phyloP scores from a whole-genome alignment of 176 grass and related monocot species.

The Elaeis guineensis region DNA sequence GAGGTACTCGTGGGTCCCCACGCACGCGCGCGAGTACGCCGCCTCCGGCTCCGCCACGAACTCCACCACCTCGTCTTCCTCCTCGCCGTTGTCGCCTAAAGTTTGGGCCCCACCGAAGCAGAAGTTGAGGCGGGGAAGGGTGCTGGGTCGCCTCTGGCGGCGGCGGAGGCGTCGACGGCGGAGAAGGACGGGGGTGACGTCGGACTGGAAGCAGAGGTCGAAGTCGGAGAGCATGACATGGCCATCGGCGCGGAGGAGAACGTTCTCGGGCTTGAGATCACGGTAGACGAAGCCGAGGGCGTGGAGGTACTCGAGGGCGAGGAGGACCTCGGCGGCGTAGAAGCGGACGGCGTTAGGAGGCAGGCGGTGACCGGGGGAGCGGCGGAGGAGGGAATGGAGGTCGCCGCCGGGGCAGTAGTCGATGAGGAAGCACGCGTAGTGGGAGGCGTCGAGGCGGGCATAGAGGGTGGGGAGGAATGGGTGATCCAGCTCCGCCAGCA shows the following conservation, averaged over 20 bases:
- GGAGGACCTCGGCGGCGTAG: slow-evolving; percentile 74
- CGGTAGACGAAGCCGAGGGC: slow-evolving; percentile 88
- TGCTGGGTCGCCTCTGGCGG: background rate
- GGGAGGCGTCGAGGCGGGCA: slow-evolving; percentile 65
- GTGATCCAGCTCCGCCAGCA: slow-evolving; percentile 67
- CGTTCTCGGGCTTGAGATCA: slow-evolving; percentile 95
- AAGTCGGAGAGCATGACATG: slow-evolving; percentile 92
- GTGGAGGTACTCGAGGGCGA: slow-evolving; percentile 92
- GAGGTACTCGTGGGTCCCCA: slow-evolving; percentile 94
- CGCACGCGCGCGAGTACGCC: slow-evolving; percentile 69
- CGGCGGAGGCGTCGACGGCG: slow-evolving; percentile 33
- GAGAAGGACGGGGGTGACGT: slow-evolving; percentile 50
- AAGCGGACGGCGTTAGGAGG: slow-evolving; percentile 59
- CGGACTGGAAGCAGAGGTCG: slow-evolving; percentile 63
- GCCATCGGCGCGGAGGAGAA: slow-evolving; percentile 63
- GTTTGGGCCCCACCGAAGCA: background rate
- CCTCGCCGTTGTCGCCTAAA: slow-evolving; percentile 1
- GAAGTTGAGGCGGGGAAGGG: background rate
- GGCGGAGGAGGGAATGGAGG: slow-evolving; percentile 64
- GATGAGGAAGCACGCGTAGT: slow-evolving; percentile 87
- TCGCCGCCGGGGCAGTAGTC: slow-evolving; percentile 84
- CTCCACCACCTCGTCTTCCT: slow-evolving; percentile 42
- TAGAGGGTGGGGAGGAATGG: slow-evolving; percentile 88
- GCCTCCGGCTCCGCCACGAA: slow-evolving; percentile 72
- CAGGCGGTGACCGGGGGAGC: slow-evolving; percentile 43